Conservation (phyloP, 1,139 yeast genomes). For the Blastobotrys arbuscula region DNA sequence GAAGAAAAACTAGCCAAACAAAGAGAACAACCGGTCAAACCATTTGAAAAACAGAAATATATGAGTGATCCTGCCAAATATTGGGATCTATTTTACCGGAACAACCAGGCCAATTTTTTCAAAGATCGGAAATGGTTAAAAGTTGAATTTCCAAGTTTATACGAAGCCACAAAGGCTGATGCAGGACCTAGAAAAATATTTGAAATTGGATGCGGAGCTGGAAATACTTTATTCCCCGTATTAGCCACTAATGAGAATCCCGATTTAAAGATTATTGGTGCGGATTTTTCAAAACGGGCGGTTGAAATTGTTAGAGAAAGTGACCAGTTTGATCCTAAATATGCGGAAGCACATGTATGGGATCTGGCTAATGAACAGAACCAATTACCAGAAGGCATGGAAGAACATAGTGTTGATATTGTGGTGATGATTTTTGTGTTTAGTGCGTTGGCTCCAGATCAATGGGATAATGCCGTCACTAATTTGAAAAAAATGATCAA, state of each 20-base stretch:
- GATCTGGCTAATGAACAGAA: constrained; percentile 78
- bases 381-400: constrained; percentile 74
- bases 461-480: constrained; percentile 76
- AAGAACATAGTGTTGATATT: constrained; percentile 77
- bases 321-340: constrained; percentile 54
- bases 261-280: constrained; percentile 69
- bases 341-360: constrained; percentile 89
- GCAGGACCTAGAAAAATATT: constrained; percentile 68
- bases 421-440: constrained; percentile 92
- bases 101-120: constrained; percentile 88
- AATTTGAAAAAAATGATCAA: constrained; percentile 70
- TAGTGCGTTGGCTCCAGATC: constrained; percentile 86
- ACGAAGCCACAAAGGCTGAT: constrained; percentile 65
- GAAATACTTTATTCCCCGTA: constrained; percentile 91
- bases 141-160: constrained; percentile 84
- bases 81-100: constrained; percentile 92
- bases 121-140: constrained; percentile 96
- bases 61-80: constrained; percentile 85
- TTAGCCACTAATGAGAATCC: constrained; percentile 75
- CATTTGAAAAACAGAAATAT: constrained; percentile 71
- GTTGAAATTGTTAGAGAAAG: constrained; percentile 73
- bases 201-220: constrained; percentile 98
- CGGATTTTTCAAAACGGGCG: constrained; percentile 87
- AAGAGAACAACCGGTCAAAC: constrained; percentile 74
- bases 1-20: constrained; percentile 70